Evolutionary conservation across 306 rosid genomes (phyloP).

Genomic region (Cicer chorassanicum): DNA sequence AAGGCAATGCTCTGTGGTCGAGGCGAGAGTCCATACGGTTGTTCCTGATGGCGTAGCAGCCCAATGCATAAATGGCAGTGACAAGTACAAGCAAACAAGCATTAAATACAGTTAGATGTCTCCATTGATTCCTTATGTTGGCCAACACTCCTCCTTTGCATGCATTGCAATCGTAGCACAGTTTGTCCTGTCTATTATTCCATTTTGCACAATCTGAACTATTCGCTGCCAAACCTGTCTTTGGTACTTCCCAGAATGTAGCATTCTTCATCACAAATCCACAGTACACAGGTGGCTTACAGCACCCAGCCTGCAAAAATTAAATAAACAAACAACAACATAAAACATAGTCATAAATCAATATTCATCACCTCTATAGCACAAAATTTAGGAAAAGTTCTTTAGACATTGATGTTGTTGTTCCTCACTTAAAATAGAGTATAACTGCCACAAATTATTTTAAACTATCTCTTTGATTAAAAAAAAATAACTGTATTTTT

Average conservation of each 20-base stretch:
- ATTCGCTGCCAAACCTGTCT: constrained; percentile 48
- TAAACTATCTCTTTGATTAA: too few relatives aligned
- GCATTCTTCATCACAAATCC: constrained; percentile 71
- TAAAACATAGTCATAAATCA: too few relatives aligned
- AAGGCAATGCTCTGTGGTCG: constrained; percentile 45
- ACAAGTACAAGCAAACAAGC: constrained; percentile 44
- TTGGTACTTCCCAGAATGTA: constrained; percentile 69
- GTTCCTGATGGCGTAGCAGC: constrained; percentile 76
- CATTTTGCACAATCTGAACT: constrained; percentile 69
- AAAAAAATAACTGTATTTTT: too few relatives aligned
- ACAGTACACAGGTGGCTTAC: constrained; percentile 82
- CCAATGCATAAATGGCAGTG: constrained; percentile 62
- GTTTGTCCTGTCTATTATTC: constrained; percentile 56
- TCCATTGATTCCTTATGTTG: constrained; percentile 72
- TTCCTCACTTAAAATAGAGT: too few relatives aligned
- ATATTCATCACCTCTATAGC: too few relatives aligned
- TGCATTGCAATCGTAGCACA: constrained; percentile 83
- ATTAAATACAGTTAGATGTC: constrained; percentile 60
- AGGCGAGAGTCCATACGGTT: constrained; percentile 40
- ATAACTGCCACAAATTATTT: too few relatives aligned
- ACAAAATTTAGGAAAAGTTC: too few relatives aligned
- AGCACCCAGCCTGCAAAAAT: constrained; percentile 70
- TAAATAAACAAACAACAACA: not conserved
- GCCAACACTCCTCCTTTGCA: constrained; percentile 84
- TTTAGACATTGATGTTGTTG: too few relatives aligned